Evolutionary conservation across 805 yeast genomes (phyloP), one percentile per base, ranked within the genome.

Genomic region (Lipomyces japonicus): DNA sequence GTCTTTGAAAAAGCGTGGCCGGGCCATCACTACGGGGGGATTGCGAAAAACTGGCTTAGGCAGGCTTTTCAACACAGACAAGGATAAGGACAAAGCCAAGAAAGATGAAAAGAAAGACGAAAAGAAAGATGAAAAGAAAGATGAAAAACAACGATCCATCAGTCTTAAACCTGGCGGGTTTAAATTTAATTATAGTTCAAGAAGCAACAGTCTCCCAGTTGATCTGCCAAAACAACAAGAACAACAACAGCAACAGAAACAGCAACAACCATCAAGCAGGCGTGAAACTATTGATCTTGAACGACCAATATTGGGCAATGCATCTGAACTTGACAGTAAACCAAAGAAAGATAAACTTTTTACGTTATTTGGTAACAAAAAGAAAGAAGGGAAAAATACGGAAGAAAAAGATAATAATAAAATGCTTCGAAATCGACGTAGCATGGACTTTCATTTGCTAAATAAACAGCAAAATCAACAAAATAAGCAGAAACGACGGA

Each of bases 261-360:
- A n/a, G n/a, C n/a, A n/a, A n/a, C n/a, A n/a, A n/a, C n/a, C n/a
- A n/a, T n/a, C n/a, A n/a, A n/a, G n/a, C n/a, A n/a, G 21, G 16
- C 22, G 46, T 18, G n/a, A 36, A 16, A 37, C 47, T 4, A 10
- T 44, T 37, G 47, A 44, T 16, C 6, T 37, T n/a, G 43, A 35
- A n/a, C 45, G 47, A 6, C 5, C 47, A 16, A 18, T 5, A 16
- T n/a, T n/a, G n/a, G n/a, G n/a, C n/a, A n/a, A n/a, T n/a, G n/a
- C n/a, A n/a, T n/a, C n/a, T n/a, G n/a, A n/a, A n/a, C n/a, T n/a
- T n/a, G n/a, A n/a, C n/a, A n/a, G n/a, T 6, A 31, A 6, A 14
- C 16, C 42, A 12, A 53, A 48, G 50, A 50, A 52, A 16, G 53
- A 48, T 7, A 51, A 51, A 24, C 19, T 51, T 2, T 36, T 34